These are phyloP conservation scores for Neohortaea acidophila DNA, from an alignment of 495 filamentous ascomycete species.

Conservation along the genomic window DNA sequence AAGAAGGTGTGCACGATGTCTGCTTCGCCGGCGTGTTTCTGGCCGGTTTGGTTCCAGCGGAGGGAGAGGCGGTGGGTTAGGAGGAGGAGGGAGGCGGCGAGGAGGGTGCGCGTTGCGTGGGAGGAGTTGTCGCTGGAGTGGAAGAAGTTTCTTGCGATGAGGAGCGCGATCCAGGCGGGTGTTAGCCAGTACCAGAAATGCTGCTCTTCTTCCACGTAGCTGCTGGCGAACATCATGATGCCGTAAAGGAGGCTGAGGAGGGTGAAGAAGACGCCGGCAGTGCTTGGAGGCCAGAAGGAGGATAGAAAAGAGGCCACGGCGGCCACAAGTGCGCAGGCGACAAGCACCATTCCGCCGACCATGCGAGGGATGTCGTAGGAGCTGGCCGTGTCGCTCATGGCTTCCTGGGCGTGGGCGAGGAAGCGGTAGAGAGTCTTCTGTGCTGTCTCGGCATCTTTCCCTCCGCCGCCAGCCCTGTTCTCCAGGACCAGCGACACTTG, in stretches of 20 bases:
- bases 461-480: not conserved
- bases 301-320: conserved; percentile 6
- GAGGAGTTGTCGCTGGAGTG: not conserved
- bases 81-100: conserved; percentile 31
- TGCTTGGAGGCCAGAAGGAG: conserved; percentile 6
- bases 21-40: conserved; percentile 77
- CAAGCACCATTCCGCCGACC: conserved; percentile 35
- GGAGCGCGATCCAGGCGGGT: conserved; percentile 53
- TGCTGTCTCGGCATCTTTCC: conserved; percentile 8
- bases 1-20: conserved; percentile 66
- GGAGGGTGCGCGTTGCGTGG: conserved; percentile 4
- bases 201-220: conserved; percentile 95
- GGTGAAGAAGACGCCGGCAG: conserved; percentile 22
- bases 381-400: conserved; percentile 76
- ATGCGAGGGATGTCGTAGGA: conserved; percentile 66
- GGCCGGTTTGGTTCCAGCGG: conserved; percentile 91
- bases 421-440: conserved; percentile 34
- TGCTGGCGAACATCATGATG: conserved; percentile 91
- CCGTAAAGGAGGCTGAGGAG: conserved; percentile 46
- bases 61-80: conserved; percentile 40
- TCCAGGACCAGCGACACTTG: not conserved
- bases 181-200: conserved; percentile 95
- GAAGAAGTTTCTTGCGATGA: conserved; percentile 1
- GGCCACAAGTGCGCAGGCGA: conserved; percentile 29
- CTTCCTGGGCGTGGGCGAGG: conserved; percentile 48